These are phyloP conservation scores for Metahyphopichia silvanorum DNA, from an alignment of 805 yeast genomes.

Conservation along the genomic window DNA sequence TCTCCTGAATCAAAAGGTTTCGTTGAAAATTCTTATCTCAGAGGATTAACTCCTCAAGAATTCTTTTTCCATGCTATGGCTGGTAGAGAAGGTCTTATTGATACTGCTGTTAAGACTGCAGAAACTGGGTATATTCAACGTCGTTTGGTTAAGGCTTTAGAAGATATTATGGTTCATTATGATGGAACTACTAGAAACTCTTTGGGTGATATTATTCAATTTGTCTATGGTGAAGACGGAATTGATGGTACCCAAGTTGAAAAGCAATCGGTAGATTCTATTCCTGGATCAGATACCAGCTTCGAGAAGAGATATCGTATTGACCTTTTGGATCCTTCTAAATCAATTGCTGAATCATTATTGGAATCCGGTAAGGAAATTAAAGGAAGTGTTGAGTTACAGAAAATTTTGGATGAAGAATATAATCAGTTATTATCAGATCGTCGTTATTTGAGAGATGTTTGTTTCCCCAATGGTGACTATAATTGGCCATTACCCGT, in stretches of 20 bases:
- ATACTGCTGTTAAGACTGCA: slow-evolving; percentile 98
- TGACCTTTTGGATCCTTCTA: slow-evolving; percentile 70
- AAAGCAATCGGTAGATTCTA: slow-evolving; percentile 90
- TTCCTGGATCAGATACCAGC: slow-evolving; percentile 84
- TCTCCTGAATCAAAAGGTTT: slow-evolving; percentile 98
- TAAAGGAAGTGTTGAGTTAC: slow-evolving; percentile 83
- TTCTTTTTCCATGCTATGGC: slow-evolving; percentile 99
- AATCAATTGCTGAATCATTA: slow-evolving; percentile 63
- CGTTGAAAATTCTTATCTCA: slow-evolving; percentile 92
- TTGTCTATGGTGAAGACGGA: slow-evolving; percentile 98
- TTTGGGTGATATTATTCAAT: slow-evolving; percentile 92
- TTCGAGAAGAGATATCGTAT: slow-evolving; percentile 84
- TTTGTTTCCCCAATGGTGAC: slow-evolving; percentile 90
- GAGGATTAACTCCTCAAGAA: slow-evolving; percentile 98
- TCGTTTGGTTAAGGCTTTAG: slow-evolving; percentile 94
- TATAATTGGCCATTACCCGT: slow-evolving; percentile 97
- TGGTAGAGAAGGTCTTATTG: slow-evolving; percentile 99
- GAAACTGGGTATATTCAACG: slow-evolving; percentile 99
- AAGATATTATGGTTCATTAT: slow-evolving; percentile 96
- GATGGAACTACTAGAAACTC: slow-evolving; percentile 99
- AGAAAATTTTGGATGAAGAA: slow-evolving; percentile 78
- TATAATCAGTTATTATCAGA: slow-evolving; percentile 74
- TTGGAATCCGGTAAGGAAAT: slow-evolving; percentile 90
- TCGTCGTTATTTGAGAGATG: slow-evolving; percentile 72
- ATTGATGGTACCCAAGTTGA: slow-evolving; percentile 98